phyloP scores from a whole-genome alignment of 129 eudicot genomes.

The Arctium minus region DNA sequence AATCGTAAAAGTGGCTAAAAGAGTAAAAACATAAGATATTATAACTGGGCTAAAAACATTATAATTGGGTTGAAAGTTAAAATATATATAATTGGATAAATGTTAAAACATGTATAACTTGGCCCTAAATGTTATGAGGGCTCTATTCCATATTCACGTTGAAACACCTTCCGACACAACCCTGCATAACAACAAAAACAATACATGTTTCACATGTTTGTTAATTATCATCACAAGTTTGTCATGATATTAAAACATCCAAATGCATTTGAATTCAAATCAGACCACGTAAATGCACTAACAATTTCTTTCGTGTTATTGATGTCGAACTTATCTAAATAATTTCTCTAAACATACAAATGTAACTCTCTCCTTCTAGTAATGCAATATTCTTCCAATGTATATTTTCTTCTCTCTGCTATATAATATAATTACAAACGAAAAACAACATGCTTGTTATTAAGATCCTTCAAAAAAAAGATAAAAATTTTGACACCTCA shows the following conservation, averaged over 20 bases:
- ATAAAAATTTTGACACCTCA: not conserved
- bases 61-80: not conserved
- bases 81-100: too few relatives aligned
- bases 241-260: not conserved
- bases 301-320: not conserved
- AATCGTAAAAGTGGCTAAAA: not conserved
- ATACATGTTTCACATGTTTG: slow-evolving; percentile 3
- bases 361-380: not conserved
- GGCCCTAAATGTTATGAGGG: not conserved
- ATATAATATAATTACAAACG: not conserved
- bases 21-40: not conserved
- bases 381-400: not conserved
- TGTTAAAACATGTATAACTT: not conserved
- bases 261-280: not conserved
- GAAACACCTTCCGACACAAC: not conserved
- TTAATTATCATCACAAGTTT: not conserved
- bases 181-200: not conserved
- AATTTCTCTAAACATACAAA: not conserved
- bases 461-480: not conserved
- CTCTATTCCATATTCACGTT: not conserved
- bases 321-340: not conserved
- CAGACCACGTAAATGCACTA: not conserved
- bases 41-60: not conserved
- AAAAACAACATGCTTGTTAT: not conserved
- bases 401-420: not conserved